Conservation (phyloP, 495 filamentous ascomycete genomes). For the Polyplosphaeria fusca region DNA sequence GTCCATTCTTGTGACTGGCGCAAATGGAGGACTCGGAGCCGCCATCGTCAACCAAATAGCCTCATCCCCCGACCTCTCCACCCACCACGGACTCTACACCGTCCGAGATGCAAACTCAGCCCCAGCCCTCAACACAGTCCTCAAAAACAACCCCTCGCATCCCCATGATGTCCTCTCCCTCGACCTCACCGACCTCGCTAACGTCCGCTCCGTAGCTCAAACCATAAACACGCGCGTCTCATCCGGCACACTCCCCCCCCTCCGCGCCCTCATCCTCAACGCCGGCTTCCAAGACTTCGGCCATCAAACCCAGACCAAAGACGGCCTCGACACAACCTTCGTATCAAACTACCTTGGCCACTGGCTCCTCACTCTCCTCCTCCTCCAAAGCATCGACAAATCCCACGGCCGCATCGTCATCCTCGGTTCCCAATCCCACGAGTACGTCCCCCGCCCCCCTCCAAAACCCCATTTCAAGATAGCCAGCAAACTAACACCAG, state of each 20-base stretch:
- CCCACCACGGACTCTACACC: not conserved
- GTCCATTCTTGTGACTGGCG: not conserved
- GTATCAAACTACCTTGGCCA: conserved; percentile 49
- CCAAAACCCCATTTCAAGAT: too few species aligned
- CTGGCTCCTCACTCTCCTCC: conserved; percentile 44
- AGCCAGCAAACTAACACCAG: too few species aligned
- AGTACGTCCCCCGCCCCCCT: too few species aligned
- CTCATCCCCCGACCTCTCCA: not conserved
- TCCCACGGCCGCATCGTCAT: conserved; percentile 4
- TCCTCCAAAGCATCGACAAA: conserved; percentile 47
- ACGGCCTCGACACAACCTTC: conserved; percentile 36
- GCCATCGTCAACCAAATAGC: not conserved
- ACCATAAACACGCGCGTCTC: not conserved
- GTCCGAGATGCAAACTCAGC: not conserved
- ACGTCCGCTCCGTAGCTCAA: not conserved
- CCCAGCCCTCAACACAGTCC: not conserved
- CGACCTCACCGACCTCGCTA: not conserved
- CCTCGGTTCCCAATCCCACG: not conserved
- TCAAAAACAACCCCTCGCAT: not conserved
- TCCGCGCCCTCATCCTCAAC: conserved; percentile 35
- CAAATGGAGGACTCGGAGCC: not conserved
- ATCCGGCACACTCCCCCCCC: not conserved
- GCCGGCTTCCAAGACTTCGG: conserved; percentile 43
- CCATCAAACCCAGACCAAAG: conserved; percentile 37
- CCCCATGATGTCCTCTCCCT: not conserved